These are phyloP conservation scores for Iberis pinnata DNA, from an alignment of 345 rosid genomes.

Conservation along the genomic window DNA sequence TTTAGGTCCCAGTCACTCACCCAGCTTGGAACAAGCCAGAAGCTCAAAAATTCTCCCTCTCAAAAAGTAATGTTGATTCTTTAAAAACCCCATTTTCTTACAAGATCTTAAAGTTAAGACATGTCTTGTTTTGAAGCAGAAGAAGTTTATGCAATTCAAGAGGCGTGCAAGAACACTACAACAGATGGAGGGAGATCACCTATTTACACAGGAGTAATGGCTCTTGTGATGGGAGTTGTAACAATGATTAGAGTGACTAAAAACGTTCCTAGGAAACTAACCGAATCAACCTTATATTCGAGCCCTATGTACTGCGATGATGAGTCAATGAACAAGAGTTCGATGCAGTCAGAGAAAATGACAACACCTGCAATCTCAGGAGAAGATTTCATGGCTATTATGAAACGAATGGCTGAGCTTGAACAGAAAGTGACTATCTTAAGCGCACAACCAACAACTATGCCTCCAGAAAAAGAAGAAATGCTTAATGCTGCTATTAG, in stretches of 20 bases:
- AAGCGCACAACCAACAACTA: conserved; percentile 43
- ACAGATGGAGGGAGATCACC: conserved; percentile 48
- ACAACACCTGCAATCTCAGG: conserved; percentile 35
- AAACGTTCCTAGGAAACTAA: conserved; percentile 60
- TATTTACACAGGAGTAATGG: conserved; percentile 70
- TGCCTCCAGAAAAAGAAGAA: conserved; percentile 79
- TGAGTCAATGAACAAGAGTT: conserved; percentile 33
- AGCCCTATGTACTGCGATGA: conserved; percentile 37
- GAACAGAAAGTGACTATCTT: conserved; percentile 57
- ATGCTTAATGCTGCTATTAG: conserved; percentile 60
- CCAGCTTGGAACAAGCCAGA: conserved; percentile 36
- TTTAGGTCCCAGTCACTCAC: conserved; percentile 27
- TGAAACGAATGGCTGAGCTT: conserved; percentile 75
- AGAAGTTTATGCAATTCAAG: conserved; percentile 33
- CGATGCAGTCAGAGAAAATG: conserved; percentile 27
- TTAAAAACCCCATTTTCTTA: neutral
- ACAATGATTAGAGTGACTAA: conserved; percentile 72
- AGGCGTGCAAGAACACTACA: conserved; percentile 34
- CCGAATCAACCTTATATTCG: conserved; percentile 53
- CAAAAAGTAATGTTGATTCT: conserved; percentile 36
- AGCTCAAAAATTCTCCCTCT: conserved; percentile 31
- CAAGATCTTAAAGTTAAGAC: neutral
- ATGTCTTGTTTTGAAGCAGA: conserved; percentile 26
- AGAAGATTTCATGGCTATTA: conserved; percentile 48
- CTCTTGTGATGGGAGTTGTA: conserved; percentile 72